phyloP scores from a whole-genome alignment of 1,284 basidiomycete species.

The Ganoderma lingzhi region DNA sequence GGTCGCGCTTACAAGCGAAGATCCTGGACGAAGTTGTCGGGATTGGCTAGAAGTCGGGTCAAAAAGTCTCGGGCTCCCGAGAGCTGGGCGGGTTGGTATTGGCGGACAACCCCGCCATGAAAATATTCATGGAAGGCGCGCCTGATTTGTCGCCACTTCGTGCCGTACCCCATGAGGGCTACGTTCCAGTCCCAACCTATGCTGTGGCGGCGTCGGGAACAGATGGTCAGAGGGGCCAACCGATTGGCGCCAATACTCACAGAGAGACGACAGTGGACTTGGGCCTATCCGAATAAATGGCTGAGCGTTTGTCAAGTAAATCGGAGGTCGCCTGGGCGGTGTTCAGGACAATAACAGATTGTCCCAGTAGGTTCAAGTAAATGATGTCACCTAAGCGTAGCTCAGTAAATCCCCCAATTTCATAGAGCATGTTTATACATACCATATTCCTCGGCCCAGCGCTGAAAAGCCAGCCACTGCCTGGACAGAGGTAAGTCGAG shows the following conservation, averaged over 20 bases:
- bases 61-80: slow-evolving; percentile 19
- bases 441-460: slow-evolving; percentile 26
- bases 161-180: slow-evolving; percentile 32
- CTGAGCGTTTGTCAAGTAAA: slow-evolving; percentile 28
- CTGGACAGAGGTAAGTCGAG: slow-evolving; percentile 23
- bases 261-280: slow-evolving; percentile 20
- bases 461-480: slow-evolving; percentile 25
- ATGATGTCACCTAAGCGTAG: slow-evolving; percentile 22
- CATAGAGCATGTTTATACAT: not conserved
- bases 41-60: slow-evolving; percentile 15
- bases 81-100: slow-evolving; percentile 21
- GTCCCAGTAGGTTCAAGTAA: slow-evolving; percentile 23
- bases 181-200: slow-evolving; percentile 34
- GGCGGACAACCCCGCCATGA: slow-evolving; percentile 23
- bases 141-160: slow-evolving; percentile 32
- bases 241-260: slow-evolving; percentile 7
- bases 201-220: slow-evolving; percentile 9
- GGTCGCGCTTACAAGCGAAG: slow-evolving; percentile 21
- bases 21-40: slow-evolving; percentile 22
- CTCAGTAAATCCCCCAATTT: not conserved
- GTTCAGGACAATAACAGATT: slow-evolving; percentile 16
- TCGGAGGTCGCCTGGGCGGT: slow-evolving; percentile 19
- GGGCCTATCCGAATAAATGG: slow-evolving; percentile 42
- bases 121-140: slow-evolving; percentile 33
- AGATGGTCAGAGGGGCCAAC: not conserved